These are phyloP conservation scores for Xylaria digitata DNA, from an alignment of 2,329 filamentous ascomycete species.

Conservation along the genomic window DNA sequence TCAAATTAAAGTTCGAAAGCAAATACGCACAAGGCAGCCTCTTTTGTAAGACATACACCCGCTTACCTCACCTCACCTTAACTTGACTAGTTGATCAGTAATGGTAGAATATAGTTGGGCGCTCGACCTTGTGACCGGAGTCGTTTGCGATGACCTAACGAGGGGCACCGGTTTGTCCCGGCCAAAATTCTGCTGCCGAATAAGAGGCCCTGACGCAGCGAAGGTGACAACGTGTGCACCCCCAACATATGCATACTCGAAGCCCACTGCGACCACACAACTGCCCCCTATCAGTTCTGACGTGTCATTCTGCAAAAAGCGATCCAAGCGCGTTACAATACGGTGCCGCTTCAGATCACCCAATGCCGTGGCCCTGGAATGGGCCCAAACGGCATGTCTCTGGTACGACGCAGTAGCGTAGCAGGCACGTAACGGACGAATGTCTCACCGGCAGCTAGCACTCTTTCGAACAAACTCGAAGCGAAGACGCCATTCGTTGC, in stretches of 20 bases:
- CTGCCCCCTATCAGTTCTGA: conserved; percentile 32
- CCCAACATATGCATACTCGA: conserved; percentile 28
- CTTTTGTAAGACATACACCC: not conserved
- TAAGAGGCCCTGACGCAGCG: conserved; percentile 3
- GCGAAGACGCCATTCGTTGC: conserved; percentile 10
- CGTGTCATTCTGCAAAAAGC: conserved; percentile 34
- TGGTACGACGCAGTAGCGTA: conserved; percentile 24
- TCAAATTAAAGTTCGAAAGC: conserved; percentile 2
- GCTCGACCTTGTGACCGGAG: conserved; percentile 15
- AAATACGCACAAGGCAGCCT: not conserved
- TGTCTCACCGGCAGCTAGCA: conserved; percentile 24
- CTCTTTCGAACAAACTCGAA: not conserved
- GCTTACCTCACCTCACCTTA: conserved; percentile 11
- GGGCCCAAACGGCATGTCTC: conserved; percentile 26
- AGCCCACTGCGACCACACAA: conserved; percentile 32
- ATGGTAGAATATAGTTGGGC: conserved; percentile 3
- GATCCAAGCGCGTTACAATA: conserved; percentile 18
- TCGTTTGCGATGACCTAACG: conserved; percentile 7
- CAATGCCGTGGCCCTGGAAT: conserved; percentile 41
- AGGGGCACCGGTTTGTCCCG: conserved; percentile 12
- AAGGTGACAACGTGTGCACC: conserved; percentile 20
- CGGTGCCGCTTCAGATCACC: conserved; percentile 34
- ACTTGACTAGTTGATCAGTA: not conserved
- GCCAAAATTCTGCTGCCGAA: conserved; percentile 10
- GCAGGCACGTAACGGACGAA: conserved; percentile 19